Percentiles rank a stretch among this genome's conserved stretches.
These are phyloP conservation scores for Bryoerythrophyllum caledonicum DNA, from an alignment of 225 moss, liverwort and hornwort species.

Conservation along the genomic window DNA sequence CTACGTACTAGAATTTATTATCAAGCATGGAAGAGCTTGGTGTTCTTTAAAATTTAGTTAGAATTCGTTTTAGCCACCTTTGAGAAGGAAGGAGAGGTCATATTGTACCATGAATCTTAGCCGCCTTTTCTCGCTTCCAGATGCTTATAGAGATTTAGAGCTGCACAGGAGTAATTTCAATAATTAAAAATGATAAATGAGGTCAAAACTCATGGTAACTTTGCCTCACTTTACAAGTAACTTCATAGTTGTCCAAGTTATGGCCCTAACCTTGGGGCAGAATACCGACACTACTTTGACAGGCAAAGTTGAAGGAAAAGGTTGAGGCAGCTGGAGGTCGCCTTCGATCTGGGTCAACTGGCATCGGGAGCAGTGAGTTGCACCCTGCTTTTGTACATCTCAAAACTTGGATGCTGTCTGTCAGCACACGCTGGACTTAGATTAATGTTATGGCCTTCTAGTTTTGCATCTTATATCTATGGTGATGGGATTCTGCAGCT, in stretches of 20 bases:
- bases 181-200: too few species aligned
- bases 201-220: too few species aligned
- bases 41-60: too few species aligned
- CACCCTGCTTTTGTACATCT: constrained; percentile 3
- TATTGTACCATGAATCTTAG: too few species aligned
- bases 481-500: constrained; percentile 48
- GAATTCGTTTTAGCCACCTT: too few species aligned
- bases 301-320: constrained; percentile 75
- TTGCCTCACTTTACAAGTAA: too few species aligned
- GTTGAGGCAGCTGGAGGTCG: constrained; percentile 84
- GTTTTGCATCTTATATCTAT: background rate
- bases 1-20: too few species aligned
- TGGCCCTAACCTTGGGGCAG: background rate
- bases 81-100: too few species aligned
- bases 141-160: too few species aligned
- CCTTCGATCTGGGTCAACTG: constrained; percentile 56
- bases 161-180: too few species aligned
- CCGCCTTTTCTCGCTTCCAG: too few species aligned
- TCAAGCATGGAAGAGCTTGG: too few species aligned
- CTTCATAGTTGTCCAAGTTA: constrained; percentile 14
- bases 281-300: constrained; percentile 21
- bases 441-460: background rate
- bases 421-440: background rate
- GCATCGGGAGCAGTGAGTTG: constrained; percentile 51
- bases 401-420: background rate